These are phyloP conservation scores for Rhynchospora breviuscula DNA, from an alignment of 176 grass and related monocot species.

Conservation along the genomic window DNA sequence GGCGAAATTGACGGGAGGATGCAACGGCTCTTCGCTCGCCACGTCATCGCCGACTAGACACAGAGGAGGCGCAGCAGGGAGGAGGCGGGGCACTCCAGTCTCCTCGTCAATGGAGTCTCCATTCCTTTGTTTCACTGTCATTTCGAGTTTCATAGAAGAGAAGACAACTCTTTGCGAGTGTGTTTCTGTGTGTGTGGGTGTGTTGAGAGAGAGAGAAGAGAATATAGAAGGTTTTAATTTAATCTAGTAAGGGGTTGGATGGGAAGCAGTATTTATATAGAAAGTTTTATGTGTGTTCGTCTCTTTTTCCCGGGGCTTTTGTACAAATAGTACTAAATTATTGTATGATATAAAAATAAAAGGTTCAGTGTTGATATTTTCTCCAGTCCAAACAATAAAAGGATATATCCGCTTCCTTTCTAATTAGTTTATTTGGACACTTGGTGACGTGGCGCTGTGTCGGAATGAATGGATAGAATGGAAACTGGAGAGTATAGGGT, in stretches of 20 bases:
- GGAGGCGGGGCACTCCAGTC: not conserved
- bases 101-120: conserved; percentile 16
- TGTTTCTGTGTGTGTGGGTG: not conserved
- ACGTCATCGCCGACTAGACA: not conserved
- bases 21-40: not conserved
- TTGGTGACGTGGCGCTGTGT: not conserved
- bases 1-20: conserved; percentile 76
- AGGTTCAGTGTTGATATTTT: not conserved
- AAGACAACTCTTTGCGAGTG: not conserved
- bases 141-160: conserved; percentile 47
- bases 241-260: not conserved
- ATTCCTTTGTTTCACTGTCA: conserved; percentile 38
- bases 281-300: not conserved
- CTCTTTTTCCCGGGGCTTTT: not conserved
- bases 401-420: not conserved
- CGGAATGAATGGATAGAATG: not conserved
- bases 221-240: not conserved
- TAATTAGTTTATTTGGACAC: not conserved
- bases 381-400: not conserved
- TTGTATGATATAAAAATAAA: conserved; percentile 8
- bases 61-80: not conserved
- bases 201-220: not conserved
- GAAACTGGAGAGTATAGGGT: not conserved
- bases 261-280: conserved; percentile 21
- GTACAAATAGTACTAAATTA: not conserved